Evolutionary conservation across 2,329 filamentous ascomycete species (phyloP).

Genomic region (Cytospora mali): DNA sequence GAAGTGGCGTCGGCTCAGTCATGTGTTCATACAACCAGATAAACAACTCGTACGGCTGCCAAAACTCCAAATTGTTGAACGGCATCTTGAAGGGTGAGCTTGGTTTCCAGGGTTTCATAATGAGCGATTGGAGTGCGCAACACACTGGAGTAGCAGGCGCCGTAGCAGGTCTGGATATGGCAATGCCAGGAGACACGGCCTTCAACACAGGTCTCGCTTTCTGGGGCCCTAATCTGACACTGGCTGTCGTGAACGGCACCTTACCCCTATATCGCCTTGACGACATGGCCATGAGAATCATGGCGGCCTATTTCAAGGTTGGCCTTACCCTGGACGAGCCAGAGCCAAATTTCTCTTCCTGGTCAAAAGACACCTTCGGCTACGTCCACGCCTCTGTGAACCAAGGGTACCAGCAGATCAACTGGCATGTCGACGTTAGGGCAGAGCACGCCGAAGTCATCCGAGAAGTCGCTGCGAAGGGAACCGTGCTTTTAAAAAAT

Average conservation of each 20-base stretch:
- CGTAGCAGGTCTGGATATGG: constrained; percentile 73
- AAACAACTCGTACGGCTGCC: constrained; percentile 68
- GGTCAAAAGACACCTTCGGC: constrained; percentile 77
- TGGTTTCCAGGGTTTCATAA: constrained; percentile 67
- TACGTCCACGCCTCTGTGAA: constrained; percentile 65
- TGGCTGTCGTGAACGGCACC: constrained; percentile 87
- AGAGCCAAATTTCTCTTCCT: constrained; percentile 83
- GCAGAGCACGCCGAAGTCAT: constrained; percentile 72
- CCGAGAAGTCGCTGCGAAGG: constrained; percentile 75
- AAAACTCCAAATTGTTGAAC: constrained; percentile 66
- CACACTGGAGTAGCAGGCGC: constrained; percentile 68
- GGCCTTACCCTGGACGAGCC: constrained; percentile 54
- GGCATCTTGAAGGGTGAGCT: constrained; percentile 66
- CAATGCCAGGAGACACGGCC: constrained; percentile 81
- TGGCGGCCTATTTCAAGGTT: constrained; percentile 70
- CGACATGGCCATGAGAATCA: constrained; percentile 87
- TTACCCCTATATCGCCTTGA: constrained; percentile 85
- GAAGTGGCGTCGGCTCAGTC: constrained; percentile 52
- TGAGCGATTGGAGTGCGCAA: constrained; percentile 64
- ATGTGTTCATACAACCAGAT: constrained; percentile 64
- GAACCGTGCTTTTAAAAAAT: constrained; percentile 91
- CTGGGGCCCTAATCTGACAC: constrained; percentile 86
- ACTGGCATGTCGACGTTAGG: constrained; percentile 84
- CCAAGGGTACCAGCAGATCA: constrained; percentile 67
- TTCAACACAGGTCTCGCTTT: constrained; percentile 75